phyloP scores from a whole-genome alignment of 305 asterid species.

The Fraxinus floribunda region DNA sequence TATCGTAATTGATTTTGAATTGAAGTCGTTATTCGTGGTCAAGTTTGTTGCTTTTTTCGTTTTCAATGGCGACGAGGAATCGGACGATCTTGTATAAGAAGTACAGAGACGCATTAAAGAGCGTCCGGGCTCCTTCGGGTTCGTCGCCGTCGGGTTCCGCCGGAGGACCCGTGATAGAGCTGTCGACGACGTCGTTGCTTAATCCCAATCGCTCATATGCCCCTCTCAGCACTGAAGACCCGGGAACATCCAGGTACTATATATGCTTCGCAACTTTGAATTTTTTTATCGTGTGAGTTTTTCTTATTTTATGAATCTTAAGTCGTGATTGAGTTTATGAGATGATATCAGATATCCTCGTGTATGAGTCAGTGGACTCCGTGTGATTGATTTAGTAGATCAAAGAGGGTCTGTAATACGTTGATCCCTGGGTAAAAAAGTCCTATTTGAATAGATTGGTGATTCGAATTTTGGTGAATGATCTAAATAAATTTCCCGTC shows the following conservation, averaged over 20 bases:
- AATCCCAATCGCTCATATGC: constrained; percentile 76
- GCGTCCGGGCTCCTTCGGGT: constrained; percentile 76
- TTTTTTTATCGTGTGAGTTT: neutral
- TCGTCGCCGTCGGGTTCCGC: constrained; percentile 60
- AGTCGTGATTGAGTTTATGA: neutral
- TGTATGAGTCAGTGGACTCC: neutral
- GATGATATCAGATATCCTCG: neutral
- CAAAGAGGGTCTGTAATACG: neutral
- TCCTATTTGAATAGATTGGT: neutral
- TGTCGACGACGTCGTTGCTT: constrained; percentile 79
- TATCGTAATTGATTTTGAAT: constrained; percentile 7
- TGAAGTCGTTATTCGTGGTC: constrained; percentile 8
- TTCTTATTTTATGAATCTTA: neutral
- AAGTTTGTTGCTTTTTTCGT: constrained; percentile 17
- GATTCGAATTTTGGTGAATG: neutral
- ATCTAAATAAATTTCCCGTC: neutral
- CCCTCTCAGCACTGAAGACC: constrained; percentile 93
- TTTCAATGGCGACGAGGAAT: constrained; percentile 85
- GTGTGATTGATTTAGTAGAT: neutral
- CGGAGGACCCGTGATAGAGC: constrained; percentile 87
- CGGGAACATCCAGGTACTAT: constrained; percentile 80
- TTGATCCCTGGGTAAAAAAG: neutral
- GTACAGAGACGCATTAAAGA: constrained; percentile 89
- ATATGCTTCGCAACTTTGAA: neutral
- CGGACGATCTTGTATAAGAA: constrained; percentile 78